Base-by-base conservation (phyloP, 1,284 basidiomycete species). In the Puccinia brachypodii region DNA sequence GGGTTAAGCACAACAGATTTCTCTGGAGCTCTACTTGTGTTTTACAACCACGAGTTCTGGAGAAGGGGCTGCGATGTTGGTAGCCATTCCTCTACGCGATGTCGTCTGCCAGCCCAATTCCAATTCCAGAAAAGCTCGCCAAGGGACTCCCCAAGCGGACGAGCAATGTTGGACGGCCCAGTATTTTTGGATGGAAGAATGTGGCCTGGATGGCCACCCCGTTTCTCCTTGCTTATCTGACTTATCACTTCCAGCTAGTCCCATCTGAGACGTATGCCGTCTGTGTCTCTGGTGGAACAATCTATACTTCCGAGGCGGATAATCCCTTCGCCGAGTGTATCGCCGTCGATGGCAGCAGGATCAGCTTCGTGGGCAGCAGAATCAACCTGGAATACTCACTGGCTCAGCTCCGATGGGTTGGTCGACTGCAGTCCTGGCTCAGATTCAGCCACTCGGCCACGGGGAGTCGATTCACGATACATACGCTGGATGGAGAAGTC, bases 281-380 rank as follows among this genome's bases (percentile, higher is more conserved):
- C 11, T 72, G 69, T 22, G 69, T 72, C 44, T 53, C 76, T 14
- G 69, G 69, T 3, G 69, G 69, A 0, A 72, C 53, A 62, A 80
- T 80, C n/a, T 80, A 72, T 33, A 80, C 77, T 19, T 13, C 68
- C 13, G 68, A 72, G 16, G 16, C 36, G 3, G 33, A 56, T 11
- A 40, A 53, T n/a, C 28, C 77, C 7, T 80, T 62, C 25, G 77
- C 36, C n/a, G 68, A 80, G 69, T 80, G 77, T 50, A 31, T 80
- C 25, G 68, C 40, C 25, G 47, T 80, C 40, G 16, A 60, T 40
- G 40, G 25, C 25, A 38, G 50, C 2, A 36, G 36, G 14, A 80
- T 80, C 53, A 56, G 28, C 33, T 80, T 72, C 42, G 50, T 60
- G 14, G 77, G 77, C 38, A 60, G 60, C n/a, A 68, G 68, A 28